Conservation (phyloP, 192 early-diverging fungal genomes). For the Oehlia diaphana region DNA sequence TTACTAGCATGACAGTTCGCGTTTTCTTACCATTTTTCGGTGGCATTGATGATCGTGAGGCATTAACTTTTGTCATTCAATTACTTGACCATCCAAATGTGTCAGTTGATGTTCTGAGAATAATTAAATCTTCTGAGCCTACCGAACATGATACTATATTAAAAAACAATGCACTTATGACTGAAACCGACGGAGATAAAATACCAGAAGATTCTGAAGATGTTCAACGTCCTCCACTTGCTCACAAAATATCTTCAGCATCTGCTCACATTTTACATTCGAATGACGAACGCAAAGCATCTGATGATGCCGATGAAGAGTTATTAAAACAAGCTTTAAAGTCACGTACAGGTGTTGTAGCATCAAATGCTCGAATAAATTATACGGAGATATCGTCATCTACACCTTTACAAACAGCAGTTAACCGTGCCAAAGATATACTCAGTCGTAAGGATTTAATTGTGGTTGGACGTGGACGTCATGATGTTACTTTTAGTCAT, state of each 20-base stretch:
- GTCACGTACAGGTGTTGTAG: conserved; percentile 8
- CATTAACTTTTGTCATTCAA: conserved; percentile 49
- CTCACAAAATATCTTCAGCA: conserved; percentile 25
- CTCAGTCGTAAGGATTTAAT: conserved; percentile 51
- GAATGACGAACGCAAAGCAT: conserved; percentile 20
- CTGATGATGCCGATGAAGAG: background rate
- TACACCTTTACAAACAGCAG: conserved; percentile 42
- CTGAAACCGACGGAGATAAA: background rate
- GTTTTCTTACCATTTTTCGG: conserved; percentile 76
- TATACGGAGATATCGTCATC: conserved; percentile 32
- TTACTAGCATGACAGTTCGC: conserved; percentile 27
- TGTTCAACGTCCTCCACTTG: conserved; percentile 8
- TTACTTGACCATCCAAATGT: conserved; percentile 49
- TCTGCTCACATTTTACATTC: conserved; percentile 5
- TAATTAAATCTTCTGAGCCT: conserved; percentile 32
- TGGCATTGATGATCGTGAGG: conserved; percentile 70
- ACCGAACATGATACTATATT: background rate
- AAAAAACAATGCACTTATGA: background rate
- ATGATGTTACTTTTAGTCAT: conserved; percentile 15
- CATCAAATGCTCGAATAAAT: conserved; percentile 33
- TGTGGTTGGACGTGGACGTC: conserved; percentile 43
- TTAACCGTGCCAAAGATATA: conserved; percentile 35
- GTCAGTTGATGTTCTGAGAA: conserved; percentile 46
- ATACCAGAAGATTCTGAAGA: background rate
- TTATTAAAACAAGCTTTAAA: conserved; percentile 6